These are phyloP conservation scores for Malassezia arunalokei DNA, from an alignment of 1,284 basidiomycete species.

Conservation along the genomic window DNA sequence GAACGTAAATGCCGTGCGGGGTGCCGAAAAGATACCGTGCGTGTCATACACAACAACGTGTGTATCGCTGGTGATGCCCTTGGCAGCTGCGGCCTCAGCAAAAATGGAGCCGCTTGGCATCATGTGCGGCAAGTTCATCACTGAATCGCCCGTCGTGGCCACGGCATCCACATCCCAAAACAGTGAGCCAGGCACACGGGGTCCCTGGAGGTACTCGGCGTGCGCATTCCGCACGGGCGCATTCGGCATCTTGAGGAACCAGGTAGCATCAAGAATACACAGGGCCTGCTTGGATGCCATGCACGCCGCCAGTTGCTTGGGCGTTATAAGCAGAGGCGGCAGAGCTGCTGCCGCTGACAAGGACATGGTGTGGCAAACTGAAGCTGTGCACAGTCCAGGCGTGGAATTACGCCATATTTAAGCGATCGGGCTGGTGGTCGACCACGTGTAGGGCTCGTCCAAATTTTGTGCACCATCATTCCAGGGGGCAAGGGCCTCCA, in stretches of 20 bases:
- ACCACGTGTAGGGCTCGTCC: no score
- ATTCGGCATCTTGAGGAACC: constrained; percentile 63
- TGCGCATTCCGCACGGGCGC: constrained; percentile 51
- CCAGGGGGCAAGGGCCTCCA: neutral
- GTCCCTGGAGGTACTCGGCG: constrained; percentile 55
- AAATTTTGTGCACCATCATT: no score
- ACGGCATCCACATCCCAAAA: constrained; percentile 70
- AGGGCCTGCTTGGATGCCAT: constrained; percentile 12
- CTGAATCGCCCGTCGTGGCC: constrained; percentile 38
- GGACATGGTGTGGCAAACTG: neutral
- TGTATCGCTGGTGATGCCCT: constrained; percentile 62
- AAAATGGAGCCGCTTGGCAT: constrained; percentile 67
- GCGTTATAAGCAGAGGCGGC: constrained; percentile 7
- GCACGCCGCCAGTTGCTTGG: constrained; percentile 13
- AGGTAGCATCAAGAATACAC: constrained; percentile 56
- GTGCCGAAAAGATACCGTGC: constrained; percentile 65
- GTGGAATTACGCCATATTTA: no score
- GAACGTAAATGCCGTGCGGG: constrained; percentile 33
- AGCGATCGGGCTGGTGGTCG: no score
- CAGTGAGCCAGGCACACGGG: constrained; percentile 61
- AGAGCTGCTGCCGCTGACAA: neutral
- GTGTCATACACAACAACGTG: constrained; percentile 85
- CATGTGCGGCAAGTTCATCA: constrained; percentile 67
- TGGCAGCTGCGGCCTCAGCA: constrained; percentile 61
- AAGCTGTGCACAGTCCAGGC: neutral